These are phyloP conservation scores for Leucoagaricus sp. DNA, from an alignment of 1,284 basidiomycete genomes.

Conservation along the genomic window DNA sequence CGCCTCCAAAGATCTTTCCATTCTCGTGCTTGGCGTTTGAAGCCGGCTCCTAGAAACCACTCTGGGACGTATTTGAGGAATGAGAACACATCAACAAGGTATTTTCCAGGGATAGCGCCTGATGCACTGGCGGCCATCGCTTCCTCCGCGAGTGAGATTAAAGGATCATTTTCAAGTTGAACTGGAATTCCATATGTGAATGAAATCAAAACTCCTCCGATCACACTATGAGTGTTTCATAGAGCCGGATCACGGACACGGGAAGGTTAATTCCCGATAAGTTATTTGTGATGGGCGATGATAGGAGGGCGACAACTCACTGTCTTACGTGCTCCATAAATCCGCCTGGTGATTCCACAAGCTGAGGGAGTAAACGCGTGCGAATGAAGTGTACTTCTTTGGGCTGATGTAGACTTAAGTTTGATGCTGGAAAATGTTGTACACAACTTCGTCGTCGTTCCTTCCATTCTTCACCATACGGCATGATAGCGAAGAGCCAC, in stretches of 20 bases:
- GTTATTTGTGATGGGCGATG: too few species aligned
- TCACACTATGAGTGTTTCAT: not conserved
- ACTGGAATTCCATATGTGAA: constrained; percentile 14
- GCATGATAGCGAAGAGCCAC: constrained; percentile 14
- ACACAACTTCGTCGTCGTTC: constrained; percentile 16
- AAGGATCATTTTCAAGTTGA: constrained; percentile 11
- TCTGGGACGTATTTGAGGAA: constrained; percentile 13
- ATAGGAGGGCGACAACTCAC: constrained; percentile 3
- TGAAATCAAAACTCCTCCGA: constrained; percentile 12
- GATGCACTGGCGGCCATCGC: constrained; percentile 8
- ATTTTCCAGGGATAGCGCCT: constrained; percentile 11
- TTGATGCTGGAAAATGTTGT: constrained; percentile 17
- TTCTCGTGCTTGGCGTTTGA: constrained; percentile 15
- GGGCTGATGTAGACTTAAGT: constrained; percentile 16
- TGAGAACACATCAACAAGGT: constrained; percentile 11
- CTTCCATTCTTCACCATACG: constrained; percentile 16
- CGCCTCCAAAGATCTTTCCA: constrained; percentile 12
- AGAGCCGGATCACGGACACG: not conserved
- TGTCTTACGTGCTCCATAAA: constrained; percentile 16
- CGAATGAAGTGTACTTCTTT: constrained; percentile 13
- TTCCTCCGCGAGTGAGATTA: constrained; percentile 11
- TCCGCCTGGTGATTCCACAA: constrained; percentile 6
- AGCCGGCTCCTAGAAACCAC: constrained; percentile 15
- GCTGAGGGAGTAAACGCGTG: constrained; percentile 12
- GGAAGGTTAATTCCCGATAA: not conserved